Evolutionary conservation across 495 filamentous ascomycete genomes (phyloP), one percentile per base, ranked within the genome.

Genomic region (Aspergillus conjunctus): DNA sequence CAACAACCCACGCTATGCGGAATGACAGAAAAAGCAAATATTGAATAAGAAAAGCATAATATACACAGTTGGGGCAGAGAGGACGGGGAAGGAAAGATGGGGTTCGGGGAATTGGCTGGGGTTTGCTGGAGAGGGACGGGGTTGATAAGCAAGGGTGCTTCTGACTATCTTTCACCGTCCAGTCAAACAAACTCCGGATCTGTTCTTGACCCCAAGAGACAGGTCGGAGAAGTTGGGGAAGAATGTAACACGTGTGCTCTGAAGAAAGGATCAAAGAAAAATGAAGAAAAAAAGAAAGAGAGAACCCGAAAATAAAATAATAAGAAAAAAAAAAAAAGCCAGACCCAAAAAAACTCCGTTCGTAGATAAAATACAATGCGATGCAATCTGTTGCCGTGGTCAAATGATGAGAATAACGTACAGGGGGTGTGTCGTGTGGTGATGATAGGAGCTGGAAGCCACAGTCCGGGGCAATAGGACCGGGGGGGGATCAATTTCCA

Each of bases 1-100:
- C 45, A 57, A 54, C 37, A 56, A 59, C 66, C 63, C 61, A 66
- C 66, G 66, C 66, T 66, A 69, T 66, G 66, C 66, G 56, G 54
- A 68, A 63, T 26, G 52, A 58, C 44, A 58, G 43, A 62, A 51
- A 56, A 59, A 56, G 34, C 43, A 58, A 65, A 58, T 10, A 22
- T 34, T 11, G 10, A 11, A 15, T 14, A 3, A 21, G 39, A 41
- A 53, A 57, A 53, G 46, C 32, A 58, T 51, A 52, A 57, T 56
- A 60, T 55, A 55, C 51, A 55, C 48, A 26, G 50, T 51, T 48
- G 55, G 34, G 55, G 41, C 26, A 26, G 30, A 58, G 22, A 31
- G 54, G 33, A 58, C 21, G 54, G 39, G 50, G 43, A 57, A 34
- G 26, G 26, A 26, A 26, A 26, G 26, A 26, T 26, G 17, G 33